Conservation (phyloP, 1,284 basidiomycete species). For the Sporisorium exsertum region DNA sequence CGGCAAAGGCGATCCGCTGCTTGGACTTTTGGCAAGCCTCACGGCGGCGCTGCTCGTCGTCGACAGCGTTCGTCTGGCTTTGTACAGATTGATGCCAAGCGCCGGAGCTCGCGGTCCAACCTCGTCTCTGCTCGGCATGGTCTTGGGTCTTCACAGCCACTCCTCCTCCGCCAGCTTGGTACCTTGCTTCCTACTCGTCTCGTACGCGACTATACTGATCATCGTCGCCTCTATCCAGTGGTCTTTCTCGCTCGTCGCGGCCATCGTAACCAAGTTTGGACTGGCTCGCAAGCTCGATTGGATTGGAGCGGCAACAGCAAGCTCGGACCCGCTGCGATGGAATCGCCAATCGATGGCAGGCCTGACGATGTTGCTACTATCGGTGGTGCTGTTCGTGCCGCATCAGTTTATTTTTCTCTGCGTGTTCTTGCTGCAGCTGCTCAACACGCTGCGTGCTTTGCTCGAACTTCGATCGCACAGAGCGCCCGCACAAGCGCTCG, state of each 20-base stretch:
- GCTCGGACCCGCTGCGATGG: constrained; percentile 33
- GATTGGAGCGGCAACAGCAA: constrained; percentile 20
- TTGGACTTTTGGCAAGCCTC: constrained; percentile 23
- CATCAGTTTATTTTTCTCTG: constrained; percentile 90
- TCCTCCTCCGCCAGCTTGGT: constrained; percentile 25
- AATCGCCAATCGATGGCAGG: constrained; percentile 72
- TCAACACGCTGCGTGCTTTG: constrained; percentile 63
- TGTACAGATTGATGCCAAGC: constrained; percentile 18
- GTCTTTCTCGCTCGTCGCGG: constrained; percentile 28
- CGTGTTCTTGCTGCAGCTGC: constrained; percentile 80
- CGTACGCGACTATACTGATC: constrained; percentile 31
- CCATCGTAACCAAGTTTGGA: constrained; percentile 8
- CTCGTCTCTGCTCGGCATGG: constrained; percentile 41
- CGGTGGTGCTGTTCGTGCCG: constrained; percentile 81
- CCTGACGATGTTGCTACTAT: constrained; percentile 75
- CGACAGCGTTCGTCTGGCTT: constrained; percentile 24
- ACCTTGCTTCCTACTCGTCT: constrained; percentile 32
- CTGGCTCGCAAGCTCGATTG: constrained; percentile 20
- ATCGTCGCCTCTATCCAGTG: constrained; percentile 28
- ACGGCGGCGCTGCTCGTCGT: constrained; percentile 10
- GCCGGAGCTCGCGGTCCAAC: constrained; percentile 19
- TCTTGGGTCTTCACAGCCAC: constrained; percentile 32
- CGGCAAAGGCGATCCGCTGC: constrained; percentile 18
- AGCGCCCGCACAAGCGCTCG: constrained; percentile 33
- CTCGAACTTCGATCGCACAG: constrained; percentile 19